Conservation (phyloP, 192 early-diverging fungal species). For the Mortierella claussenii region DNA sequence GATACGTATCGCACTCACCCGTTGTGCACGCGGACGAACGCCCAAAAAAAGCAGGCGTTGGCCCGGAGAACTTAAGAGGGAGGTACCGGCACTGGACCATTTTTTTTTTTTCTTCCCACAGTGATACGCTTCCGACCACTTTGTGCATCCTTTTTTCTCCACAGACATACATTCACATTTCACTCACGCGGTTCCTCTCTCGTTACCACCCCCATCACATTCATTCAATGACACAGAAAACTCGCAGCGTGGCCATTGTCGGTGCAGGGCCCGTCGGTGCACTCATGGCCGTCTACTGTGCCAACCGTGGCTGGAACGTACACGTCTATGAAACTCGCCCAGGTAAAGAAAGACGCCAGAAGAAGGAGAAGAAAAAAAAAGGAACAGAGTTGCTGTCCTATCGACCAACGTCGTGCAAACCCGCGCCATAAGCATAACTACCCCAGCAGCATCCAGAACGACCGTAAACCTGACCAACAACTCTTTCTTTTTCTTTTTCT, state of each 20-base stretch:
- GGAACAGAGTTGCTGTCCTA: neutral
- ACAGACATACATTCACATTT: slow-evolving; percentile 1
- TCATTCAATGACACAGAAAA: slow-evolving; percentile 17
- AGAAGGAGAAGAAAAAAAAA: neutral
- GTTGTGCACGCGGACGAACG: too few species aligned
- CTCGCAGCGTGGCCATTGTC: slow-evolving; percentile 75
- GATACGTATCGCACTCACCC: too few species aligned
- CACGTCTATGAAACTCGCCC: slow-evolving; percentile 85
- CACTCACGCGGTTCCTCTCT: neutral
- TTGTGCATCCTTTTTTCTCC: slow-evolving; percentile 1
- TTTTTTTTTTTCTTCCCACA: slow-evolving; percentile 4
- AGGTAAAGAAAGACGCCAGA: slow-evolving; percentile 56
- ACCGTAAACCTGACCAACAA: too few species aligned
- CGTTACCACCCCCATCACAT: neutral
- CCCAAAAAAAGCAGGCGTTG: too few species aligned
- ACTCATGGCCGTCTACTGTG: slow-evolving; percentile 90
- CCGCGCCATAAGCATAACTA: neutral
- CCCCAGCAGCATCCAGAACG: too few species aligned
- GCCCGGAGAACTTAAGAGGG: slow-evolving; percentile 47
- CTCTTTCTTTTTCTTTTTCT: slow-evolving; percentile 1
- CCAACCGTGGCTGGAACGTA: slow-evolving; percentile 90
- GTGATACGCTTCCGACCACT: too few species aligned
- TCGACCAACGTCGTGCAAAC: neutral
- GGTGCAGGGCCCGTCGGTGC: slow-evolving; percentile 96
- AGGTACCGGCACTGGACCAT: neutral